Base-by-base conservation (phyloP, 2,329 filamentous ascomycete species). In the Penicillium sp. region DNA sequence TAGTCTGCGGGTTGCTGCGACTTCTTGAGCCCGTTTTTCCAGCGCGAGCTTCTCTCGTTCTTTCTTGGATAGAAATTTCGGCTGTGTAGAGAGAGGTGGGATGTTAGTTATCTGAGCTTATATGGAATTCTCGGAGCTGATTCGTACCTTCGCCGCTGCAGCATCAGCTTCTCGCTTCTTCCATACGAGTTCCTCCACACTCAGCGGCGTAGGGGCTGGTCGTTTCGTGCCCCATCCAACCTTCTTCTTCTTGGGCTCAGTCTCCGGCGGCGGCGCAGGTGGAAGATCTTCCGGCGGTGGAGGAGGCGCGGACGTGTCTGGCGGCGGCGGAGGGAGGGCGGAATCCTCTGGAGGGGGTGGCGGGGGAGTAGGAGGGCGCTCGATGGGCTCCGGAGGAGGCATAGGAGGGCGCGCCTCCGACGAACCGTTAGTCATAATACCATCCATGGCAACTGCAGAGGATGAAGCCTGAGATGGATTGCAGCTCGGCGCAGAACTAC, bases 81-180 rank as follows among this genome's bases (percentile, higher is more conserved):
- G 89, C 76, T 82, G 63, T 51, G 58, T 34, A 58, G 44, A 66
- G n/a, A n/a, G n/a, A n/a, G n/a, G n/a, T n/a, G n/a, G n/a, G n/a
- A n/a, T n/a, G n/a, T n/a, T n/a, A n/a, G n/a, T n/a, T 56, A 55
- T 49, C 41, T 19, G 44, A 31, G 35, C n/a, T 42, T 58, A 17
- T 62, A 52, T 51, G 54, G 42, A 38, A 48, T 55, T 17, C 57
- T 41, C 49, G 48, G 12, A 29, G 29, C 10, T 17, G 54, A 56
- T 69, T 58, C 69, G 58, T 72, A 81, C 78, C 71, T 93, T 95
- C 48, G 87, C 79, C 9, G 88, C 85, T 13, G 85, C 88, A 32
- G 85, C 86, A 69, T 93, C 88, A 26, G 87, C 85, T 54, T 87
- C 88, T 64, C 86, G 87, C 76, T 94, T 94, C 72, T 90, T 85